Conservation (phyloP, 169 alveolate species). For the Plasmodium adleri region DNA sequence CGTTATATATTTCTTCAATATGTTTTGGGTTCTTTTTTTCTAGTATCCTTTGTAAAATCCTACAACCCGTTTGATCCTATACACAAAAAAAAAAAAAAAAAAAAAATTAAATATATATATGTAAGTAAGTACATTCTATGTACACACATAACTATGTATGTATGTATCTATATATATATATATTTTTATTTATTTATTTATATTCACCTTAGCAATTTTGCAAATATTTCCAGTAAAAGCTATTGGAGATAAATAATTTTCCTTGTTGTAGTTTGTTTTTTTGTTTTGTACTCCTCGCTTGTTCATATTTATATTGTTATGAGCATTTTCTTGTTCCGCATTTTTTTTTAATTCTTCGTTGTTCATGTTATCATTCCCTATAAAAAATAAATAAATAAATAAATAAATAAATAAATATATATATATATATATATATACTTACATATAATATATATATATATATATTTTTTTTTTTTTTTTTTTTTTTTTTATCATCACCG, state of each 20-base stretch:
- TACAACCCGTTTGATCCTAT: conserved; percentile 92
- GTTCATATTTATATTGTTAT: conserved; percentile 3
- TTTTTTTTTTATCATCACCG: conserved; percentile 11
- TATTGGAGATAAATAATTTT: conserved; percentile 3
- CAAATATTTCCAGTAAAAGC: conserved; percentile 22
- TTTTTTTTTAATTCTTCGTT: conserved; percentile 13
- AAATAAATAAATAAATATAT: neutral
- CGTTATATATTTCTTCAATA: conserved; percentile 81
- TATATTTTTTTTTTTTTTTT: neutral
- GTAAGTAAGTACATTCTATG: neutral
- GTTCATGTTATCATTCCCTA: neutral
- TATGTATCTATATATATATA: neutral
- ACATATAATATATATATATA: neutral
- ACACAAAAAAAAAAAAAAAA: neutral
- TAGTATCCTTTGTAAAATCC: conserved; percentile 88
- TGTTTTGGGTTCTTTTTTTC: conserved; percentile 86
- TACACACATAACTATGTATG: too few relatives aligned
- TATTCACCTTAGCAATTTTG: conserved; percentile 46
- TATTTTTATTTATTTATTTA: too few relatives aligned
- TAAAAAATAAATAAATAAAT: neutral
- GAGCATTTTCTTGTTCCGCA: neutral
- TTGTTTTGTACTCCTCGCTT: conserved; percentile 2
- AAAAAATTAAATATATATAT: neutral
- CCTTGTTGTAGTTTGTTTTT: neutral
- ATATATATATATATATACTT: neutral